Conservation (phyloP, 305 asterid genomes). For the Fraxinus baroniana region DNA sequence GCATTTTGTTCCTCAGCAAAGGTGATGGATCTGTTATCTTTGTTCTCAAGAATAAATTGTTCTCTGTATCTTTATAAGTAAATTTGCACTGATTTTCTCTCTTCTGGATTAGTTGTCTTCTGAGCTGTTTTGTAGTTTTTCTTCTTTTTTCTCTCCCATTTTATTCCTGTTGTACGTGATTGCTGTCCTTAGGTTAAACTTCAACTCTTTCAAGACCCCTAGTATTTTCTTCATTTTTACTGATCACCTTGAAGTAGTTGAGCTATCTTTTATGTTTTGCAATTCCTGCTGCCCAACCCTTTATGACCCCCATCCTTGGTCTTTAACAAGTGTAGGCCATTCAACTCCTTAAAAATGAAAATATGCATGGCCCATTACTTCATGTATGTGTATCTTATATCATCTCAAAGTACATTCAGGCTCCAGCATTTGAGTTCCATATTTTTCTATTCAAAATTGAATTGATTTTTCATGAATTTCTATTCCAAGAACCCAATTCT, state of each 20-base stretch:
- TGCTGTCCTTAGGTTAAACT: neutral
- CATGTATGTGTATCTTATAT: neutral
- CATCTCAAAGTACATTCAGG: neutral
- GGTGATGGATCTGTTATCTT: neutral
- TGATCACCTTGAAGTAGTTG: neutral
- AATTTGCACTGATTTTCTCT: neutral
- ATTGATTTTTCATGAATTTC: neutral
- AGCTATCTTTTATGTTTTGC: neutral
- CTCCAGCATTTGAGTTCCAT: neutral
- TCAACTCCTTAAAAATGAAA: neutral
- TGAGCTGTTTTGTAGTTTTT: neutral
- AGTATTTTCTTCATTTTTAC: neutral
- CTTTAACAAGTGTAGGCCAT: neutral
- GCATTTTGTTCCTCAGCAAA: neutral
- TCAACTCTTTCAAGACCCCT: neutral
- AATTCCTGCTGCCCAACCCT: neutral
- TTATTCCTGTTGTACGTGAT: neutral
- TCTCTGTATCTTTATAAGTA: neutral
- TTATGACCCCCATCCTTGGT: neutral
- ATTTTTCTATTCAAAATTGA: neutral
- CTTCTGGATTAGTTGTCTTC: neutral
- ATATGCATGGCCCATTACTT: neutral
- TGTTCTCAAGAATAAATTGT: neutral
- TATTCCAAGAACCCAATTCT: neutral
- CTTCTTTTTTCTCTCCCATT: neutral